phyloP scores from a whole-genome alignment of 2,329 filamentous ascomycete genomes.

The Escovopsis weberi region DNA sequence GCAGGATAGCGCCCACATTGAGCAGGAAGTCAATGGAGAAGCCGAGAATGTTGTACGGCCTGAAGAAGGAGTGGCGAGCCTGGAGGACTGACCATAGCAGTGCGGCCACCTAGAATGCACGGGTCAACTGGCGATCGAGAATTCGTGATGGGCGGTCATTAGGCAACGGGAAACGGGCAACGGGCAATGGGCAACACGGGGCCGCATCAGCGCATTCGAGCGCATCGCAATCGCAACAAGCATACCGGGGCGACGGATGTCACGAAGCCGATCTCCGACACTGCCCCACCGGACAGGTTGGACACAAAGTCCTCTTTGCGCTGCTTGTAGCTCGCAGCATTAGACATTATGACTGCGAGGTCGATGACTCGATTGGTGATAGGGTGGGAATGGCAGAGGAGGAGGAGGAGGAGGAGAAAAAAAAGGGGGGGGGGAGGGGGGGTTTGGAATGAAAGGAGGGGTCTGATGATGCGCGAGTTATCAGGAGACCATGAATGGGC shows the following conservation, averaged over 20 bases:
- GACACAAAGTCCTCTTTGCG: constrained; percentile 94
- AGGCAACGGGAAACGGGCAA: too few relatives aligned
- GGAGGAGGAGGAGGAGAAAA: too few relatives aligned
- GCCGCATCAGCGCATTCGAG: too few relatives aligned
- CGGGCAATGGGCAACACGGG: too few relatives aligned
- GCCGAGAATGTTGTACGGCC: constrained; percentile 52
- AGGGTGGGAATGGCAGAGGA: too few relatives aligned
- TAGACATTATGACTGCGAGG: constrained; percentile 18
- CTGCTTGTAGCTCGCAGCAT: constrained; percentile 58
- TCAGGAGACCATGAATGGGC: too few relatives aligned
- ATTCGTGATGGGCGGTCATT: too few relatives aligned
- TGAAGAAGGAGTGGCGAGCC: constrained; percentile 71
- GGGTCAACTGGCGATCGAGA: constrained; percentile 1
- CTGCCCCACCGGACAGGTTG: constrained; percentile 67
- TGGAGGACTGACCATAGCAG: constrained; percentile 85
- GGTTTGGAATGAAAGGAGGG: too few relatives aligned
- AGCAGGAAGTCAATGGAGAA: constrained; percentile 73
- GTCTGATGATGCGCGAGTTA: too few relatives aligned
- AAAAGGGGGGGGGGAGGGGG: too few relatives aligned
- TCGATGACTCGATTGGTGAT: too few relatives aligned
- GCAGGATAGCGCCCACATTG: constrained; percentile 68
- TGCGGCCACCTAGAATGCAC: constrained; percentile 49
- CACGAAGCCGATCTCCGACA: constrained; percentile 76
- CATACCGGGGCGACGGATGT: constrained; percentile 70
- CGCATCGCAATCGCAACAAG: too few relatives aligned